Percentiles rank a stretch among this genome's conserved stretches.
Conservation (phyloP, 163 green algal genomes). For the Prototheca wickerhamii region DNA sequence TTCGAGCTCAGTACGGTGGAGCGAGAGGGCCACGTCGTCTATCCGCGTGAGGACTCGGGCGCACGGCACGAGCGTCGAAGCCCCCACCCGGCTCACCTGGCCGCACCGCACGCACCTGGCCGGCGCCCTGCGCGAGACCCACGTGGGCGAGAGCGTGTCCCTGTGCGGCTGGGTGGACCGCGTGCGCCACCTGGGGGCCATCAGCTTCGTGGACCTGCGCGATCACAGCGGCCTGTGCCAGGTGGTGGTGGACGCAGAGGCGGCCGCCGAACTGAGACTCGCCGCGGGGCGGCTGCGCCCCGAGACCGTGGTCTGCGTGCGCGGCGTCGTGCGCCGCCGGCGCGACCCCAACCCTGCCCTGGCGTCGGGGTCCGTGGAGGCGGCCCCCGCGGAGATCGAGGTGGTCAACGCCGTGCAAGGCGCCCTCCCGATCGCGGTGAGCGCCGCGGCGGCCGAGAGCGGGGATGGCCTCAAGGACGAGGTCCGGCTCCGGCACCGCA, state of each 20-base stretch:
- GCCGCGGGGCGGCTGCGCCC: slow-evolving; percentile 43
- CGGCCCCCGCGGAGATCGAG: slow-evolving; percentile 40
- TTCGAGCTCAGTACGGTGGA: too few relatives aligned
- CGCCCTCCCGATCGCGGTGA: slow-evolving; percentile 84
- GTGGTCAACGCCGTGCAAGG: slow-evolving; percentile 79
- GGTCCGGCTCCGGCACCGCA: slow-evolving; percentile 71
- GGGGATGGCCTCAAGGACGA: slow-evolving; percentile 63
- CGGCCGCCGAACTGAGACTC: slow-evolving; percentile 40
- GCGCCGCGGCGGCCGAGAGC: slow-evolving; percentile 25
- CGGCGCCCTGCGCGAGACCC: slow-evolving; percentile 34
- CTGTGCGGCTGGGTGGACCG: slow-evolving; percentile 97
- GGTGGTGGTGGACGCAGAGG: slow-evolving; percentile 61
- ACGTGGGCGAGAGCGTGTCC: slow-evolving; percentile 47
- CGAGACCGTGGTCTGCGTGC: slow-evolving; percentile 85
- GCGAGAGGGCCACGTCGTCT: too few relatives aligned
- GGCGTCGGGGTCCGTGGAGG: slow-evolving; percentile 72
- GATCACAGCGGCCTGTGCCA: slow-evolving; percentile 91
- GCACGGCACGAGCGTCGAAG: not conserved
- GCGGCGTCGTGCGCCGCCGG: slow-evolving; percentile 57
- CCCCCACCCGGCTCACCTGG: slow-evolving; percentile 14
- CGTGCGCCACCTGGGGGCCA: slow-evolving; percentile 78
- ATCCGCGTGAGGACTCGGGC: too few relatives aligned
- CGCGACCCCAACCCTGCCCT: slow-evolving; percentile 82
- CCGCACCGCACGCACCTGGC: slow-evolving; percentile 36
- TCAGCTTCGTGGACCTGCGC: slow-evolving; percentile 89